Base-by-base conservation (phyloP, 2,329 filamentous ascomycete species). In the Ustilaginoidea virens region DNA sequence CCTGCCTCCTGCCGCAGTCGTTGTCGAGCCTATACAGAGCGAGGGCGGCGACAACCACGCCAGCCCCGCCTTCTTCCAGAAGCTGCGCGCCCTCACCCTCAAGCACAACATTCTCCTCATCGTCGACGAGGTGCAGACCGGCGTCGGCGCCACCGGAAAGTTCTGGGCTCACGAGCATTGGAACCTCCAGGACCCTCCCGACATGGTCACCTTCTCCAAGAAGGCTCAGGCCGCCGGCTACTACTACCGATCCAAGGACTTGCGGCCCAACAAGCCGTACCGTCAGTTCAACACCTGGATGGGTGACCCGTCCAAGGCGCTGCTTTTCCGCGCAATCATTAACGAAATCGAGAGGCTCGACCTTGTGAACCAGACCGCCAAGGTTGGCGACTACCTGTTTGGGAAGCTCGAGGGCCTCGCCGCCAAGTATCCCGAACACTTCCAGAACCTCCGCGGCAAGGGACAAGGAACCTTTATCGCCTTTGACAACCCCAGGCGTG, bases 161-260 rank as follows among this genome's bases (percentile, higher is more conserved):
- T 92, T 93, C 73, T 93, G 85, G 85, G 85, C 86, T 7, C 86
- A 93, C 61, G 83, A 93, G 46, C 86, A 93, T 73, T 93, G 85
- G 85, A 68, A 80, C 52, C 68, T 93, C 24, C 48, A 66, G 28
- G 60, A 73, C 20, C 80, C 85, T 7, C 85, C 85, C 1, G 85
- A 93, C 61, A 90, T 93, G 64, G 85, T 93, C 25, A 93, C 85
- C 33, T 93, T 93, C 61, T 81, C 74, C 48, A 93, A 93, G 66
- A 93, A 93, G 66, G 86, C 85, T 3, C 85, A 93, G 60, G 81
- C 85, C 2, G 85, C 86, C 5, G 85, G 85, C 19, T 93, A 87
- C 67, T 93, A 90, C 66, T 93, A 75, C 50, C 78, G 78, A 36
- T 77, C 90, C 64, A 68, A 72, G 7, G 74, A 71, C 23, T 66